Evolutionary conservation across 139 green algal genomes (phyloP), one percentile per base, ranked within the genome.

Genomic region (Pseudopediastrum boryanum): DNA sequence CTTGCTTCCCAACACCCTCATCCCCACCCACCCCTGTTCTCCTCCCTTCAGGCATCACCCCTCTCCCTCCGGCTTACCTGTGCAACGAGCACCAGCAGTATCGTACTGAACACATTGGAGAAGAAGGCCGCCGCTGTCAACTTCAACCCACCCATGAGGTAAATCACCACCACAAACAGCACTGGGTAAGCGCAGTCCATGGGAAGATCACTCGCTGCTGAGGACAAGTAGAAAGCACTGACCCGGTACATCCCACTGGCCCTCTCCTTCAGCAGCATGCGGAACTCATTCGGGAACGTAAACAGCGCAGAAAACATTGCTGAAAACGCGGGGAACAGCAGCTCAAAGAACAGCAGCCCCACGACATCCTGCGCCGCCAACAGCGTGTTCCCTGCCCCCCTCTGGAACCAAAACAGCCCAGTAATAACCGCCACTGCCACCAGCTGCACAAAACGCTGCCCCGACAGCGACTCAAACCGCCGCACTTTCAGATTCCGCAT

Each of bases 161-260:
- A 93, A 35, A 91, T 80, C 68, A 94, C 88, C 56, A 89, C 79
- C 27, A 84, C 51, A 71, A 93, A 92, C 21, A 92, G 72, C 1
- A 68, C 74, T 6, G 90, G 89, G 21, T 92, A 64, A 29, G 91
- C 42, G 54, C 85, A 89, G 81, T 96, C 92, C 78, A 96, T 89
- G 25, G 94, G 94, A 42, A 97, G 65, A 61, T 96, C 90, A 4
- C 82, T 85, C 3, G 67, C 36, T 2, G 83, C 89, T n/a, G 89
- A 84, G 1, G 94, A 88, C 38, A 91, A 38, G 89, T 95, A 98
- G 87, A 94, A 97, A 10, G 93, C 90, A 12, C 85, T 92, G 39
- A 97, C 78, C 8, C 89, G 78, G 88, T 97, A 97, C 94, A 97
- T 97, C 38, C 86, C 84, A 31, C 82, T 88, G 43, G 83, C 69